A percentile compares a stretch with the other conserved stretches of the same genome.
phyloP scores from a whole-genome alignment of 1,139 yeast species.

The Pichia inconspicua region DNA sequence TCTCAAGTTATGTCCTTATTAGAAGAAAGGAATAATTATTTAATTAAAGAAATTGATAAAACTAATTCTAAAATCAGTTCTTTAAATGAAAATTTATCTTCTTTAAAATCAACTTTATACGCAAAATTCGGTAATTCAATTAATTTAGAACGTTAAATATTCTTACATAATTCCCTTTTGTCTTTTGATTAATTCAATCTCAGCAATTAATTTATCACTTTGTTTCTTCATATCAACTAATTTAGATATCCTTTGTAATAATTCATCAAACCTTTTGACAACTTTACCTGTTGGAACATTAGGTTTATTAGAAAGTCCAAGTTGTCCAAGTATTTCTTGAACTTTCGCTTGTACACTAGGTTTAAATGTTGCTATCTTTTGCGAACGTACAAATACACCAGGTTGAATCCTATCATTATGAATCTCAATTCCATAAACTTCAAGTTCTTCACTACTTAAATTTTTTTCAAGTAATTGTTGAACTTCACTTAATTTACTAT shows the following conservation, averaged over 20 bases:
- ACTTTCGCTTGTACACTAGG: constrained; percentile 76
- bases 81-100: constrained; percentile 44
- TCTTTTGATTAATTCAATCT: constrained; percentile 50
- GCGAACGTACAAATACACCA: constrained; percentile 75
- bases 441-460: constrained; percentile 72
- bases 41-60: constrained; percentile 43
- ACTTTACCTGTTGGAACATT: constrained; percentile 83
- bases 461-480: constrained; percentile 37
- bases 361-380: constrained; percentile 52
- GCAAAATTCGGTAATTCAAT: constrained; percentile 87
- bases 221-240: constrained; percentile 81
- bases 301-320: constrained; percentile 76
- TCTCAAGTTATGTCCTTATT: constrained; percentile 57
- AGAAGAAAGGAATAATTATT: constrained; percentile 47
- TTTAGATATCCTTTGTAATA: constrained; percentile 64
- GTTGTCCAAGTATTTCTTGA: constrained; percentile 62
- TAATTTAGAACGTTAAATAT: constrained; percentile 48
- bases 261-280: constrained; percentile 68
- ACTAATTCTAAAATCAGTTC: constrained; percentile 42
- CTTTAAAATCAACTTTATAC: constrained; percentile 65
- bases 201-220: constrained; percentile 80
- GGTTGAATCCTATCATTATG: constrained; percentile 73
- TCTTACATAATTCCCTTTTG: constrained; percentile 19
- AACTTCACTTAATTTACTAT: constrained; percentile 30
- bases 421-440: constrained; percentile 74